Evolutionary conservation across 2,329 filamentous ascomycete genomes (phyloP).

Genomic region (Talaromyces albobiverticillius): DNA sequence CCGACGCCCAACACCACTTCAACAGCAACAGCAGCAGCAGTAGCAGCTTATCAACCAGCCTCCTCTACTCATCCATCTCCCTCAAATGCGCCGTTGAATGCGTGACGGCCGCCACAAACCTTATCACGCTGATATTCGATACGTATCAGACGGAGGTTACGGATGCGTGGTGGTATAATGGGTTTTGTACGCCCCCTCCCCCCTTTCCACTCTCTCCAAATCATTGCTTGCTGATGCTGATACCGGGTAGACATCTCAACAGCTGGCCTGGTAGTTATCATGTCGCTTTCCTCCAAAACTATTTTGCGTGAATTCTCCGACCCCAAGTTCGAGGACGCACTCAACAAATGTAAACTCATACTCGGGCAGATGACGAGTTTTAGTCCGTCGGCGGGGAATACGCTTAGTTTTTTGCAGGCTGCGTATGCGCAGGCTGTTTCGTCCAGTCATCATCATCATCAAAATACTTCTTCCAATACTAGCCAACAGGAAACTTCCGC

Average conservation of each 20-base stretch:
- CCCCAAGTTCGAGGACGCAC: neutral
- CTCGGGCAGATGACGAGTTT: slow-evolving; percentile 27
- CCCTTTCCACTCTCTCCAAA: neutral
- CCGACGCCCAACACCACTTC: neutral
- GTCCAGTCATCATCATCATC: neutral
- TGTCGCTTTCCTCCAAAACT: neutral
- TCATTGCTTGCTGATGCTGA: neutral
- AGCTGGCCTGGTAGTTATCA: slow-evolving; percentile 1
- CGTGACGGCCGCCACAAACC: slow-evolving; percentile 27
- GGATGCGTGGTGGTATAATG: slow-evolving; percentile 40
- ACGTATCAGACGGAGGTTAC: slow-evolving; percentile 26
- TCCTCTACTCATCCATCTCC: slow-evolving; percentile 25
- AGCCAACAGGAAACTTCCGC: neutral
- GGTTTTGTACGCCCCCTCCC: slow-evolving; percentile 30
- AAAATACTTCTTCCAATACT: neutral
- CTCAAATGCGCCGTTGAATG: slow-evolving; percentile 31
- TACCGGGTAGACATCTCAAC: slow-evolving; percentile 5
- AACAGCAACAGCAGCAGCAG: neutral
- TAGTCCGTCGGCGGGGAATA: slow-evolving; percentile 28
- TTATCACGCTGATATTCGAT: slow-evolving; percentile 29
- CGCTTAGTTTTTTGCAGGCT: slow-evolving; percentile 27
- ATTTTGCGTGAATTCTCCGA: neutral
- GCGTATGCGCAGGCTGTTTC: slow-evolving; percentile 3
- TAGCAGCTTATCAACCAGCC: neutral
- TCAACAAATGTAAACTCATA: slow-evolving; percentile 25